Evolutionary conservation across 2,329 filamentous ascomycete genomes (phyloP).

Genomic region (Hawksworthiomyces lignivorus): DNA sequence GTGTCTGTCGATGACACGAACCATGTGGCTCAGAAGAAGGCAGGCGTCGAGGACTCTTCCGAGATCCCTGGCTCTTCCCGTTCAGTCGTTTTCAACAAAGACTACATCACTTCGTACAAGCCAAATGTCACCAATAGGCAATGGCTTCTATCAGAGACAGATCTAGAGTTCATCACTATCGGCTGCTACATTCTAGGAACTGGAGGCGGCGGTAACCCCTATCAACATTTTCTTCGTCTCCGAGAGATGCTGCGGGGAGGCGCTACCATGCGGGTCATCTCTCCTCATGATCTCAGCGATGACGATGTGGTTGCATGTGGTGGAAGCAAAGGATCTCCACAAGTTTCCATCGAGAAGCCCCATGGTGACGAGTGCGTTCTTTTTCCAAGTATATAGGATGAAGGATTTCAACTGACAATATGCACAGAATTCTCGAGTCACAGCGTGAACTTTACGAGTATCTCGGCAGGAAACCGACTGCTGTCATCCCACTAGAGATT

Average conservation of each 20-base stretch:
- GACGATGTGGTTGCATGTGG: conserved; percentile 47
- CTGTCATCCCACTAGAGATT: conserved; percentile 46
- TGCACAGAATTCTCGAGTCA: conserved; percentile 41
- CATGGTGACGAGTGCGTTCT: conserved; percentile 50
- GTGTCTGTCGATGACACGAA: too few relatives aligned
- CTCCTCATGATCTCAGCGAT: conserved; percentile 40
- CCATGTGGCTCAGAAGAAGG: too few relatives aligned
- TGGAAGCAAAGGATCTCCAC: conserved; percentile 51
- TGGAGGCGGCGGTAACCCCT: conserved; percentile 51
- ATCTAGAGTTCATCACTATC: conserved; percentile 47
- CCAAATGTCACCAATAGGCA: conserved; percentile 42
- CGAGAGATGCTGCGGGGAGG: conserved; percentile 43
- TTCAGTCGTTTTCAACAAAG: too few relatives aligned
- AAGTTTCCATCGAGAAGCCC: conserved; percentile 53
- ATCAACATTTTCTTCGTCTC: conserved; percentile 42
- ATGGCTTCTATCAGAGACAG: conserved; percentile 52
- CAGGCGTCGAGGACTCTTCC: too few relatives aligned
- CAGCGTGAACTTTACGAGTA: conserved; percentile 46
- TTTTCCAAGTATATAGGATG: too few relatives aligned
- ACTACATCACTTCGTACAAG: too few relatives aligned
- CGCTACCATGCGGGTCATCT: conserved; percentile 43
- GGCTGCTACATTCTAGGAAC: conserved; percentile 56
- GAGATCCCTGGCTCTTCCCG: too few relatives aligned
- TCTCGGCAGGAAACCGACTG: conserved; percentile 15
- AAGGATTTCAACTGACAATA: too few relatives aligned